Conservation (phyloP, 768 basidiomycete species). For the Lyophyllum shimeji region DNA sequence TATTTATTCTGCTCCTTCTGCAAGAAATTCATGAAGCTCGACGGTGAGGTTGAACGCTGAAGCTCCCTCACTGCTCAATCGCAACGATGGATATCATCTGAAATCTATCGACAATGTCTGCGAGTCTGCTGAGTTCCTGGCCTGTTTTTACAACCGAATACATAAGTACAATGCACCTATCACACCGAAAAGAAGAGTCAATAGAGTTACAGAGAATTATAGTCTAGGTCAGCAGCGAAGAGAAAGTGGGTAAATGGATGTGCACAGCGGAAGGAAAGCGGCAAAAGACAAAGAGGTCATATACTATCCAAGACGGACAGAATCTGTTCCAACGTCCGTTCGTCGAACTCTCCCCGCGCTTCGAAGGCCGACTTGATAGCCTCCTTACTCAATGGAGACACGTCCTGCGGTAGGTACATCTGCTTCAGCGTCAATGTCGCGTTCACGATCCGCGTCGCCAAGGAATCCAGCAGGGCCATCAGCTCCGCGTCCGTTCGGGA, state of each 20-base stretch:
- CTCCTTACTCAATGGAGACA: constrained; percentile 20
- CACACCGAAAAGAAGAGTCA: background rate
- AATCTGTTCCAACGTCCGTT: constrained; percentile 46
- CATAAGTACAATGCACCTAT: constrained; percentile 4
- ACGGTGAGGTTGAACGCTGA: too few species aligned
- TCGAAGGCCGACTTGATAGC: constrained; percentile 36
- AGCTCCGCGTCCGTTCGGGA: constrained; percentile 74
- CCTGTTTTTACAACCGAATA: background rate
- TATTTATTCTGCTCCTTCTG: background rate
- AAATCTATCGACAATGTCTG: too few species aligned
- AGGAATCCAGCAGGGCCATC: constrained; percentile 70
- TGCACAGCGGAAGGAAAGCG: constrained; percentile 5
- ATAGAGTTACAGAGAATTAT: constrained; percentile 8
- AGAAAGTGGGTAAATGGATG: background rate
- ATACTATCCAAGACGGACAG: constrained; percentile 31
- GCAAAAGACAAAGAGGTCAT: constrained; percentile 17
- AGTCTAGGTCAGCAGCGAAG: constrained; percentile 11
- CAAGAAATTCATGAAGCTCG: too few species aligned
- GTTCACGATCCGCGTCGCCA: constrained; percentile 78
- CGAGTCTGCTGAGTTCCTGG: background rate
- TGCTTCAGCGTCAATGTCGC: constrained; percentile 43
- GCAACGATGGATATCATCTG: too few species aligned
- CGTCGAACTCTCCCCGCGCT: constrained; percentile 40
- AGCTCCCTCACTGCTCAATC: too few species aligned
- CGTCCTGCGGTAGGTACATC: constrained; percentile 20